phyloP scores from a whole-genome alignment of 495 filamentous ascomycete genomes.

The Penicillium canariense region DNA sequence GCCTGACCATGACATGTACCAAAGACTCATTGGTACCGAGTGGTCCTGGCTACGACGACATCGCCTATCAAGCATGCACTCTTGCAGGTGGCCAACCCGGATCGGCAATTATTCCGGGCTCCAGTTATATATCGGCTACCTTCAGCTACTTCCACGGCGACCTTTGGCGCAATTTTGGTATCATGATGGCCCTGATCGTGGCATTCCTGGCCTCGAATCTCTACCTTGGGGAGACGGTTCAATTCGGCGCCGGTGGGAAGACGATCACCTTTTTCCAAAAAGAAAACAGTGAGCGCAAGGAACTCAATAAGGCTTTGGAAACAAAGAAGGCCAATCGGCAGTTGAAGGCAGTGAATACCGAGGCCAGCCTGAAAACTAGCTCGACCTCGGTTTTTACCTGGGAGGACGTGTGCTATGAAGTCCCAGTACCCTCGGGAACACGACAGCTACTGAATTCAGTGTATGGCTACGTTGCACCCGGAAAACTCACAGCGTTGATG shows the following conservation, averaged over 20 bases:
- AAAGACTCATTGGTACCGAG: slow-evolving; percentile 62
- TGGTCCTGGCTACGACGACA: slow-evolving; percentile 61
- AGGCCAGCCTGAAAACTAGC: slow-evolving; percentile 59
- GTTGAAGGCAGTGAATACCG: slow-evolving; percentile 46
- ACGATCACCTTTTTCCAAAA: slow-evolving; percentile 71
- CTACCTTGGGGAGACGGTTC: slow-evolving; percentile 72
- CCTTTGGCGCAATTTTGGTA: slow-evolving; percentile 76
- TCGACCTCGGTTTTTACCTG: slow-evolving; percentile 56
- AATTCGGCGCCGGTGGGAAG: slow-evolving; percentile 73
- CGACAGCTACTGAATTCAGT: slow-evolving; percentile 67
- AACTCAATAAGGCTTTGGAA: slow-evolving; percentile 62
- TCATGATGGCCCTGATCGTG: slow-evolving; percentile 64
- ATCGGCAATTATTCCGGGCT: slow-evolving; percentile 54
- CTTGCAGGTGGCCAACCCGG: slow-evolving; percentile 66
- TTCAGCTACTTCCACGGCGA: slow-evolving; percentile 61
- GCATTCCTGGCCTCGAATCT: slow-evolving; percentile 68
- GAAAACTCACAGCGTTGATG: slow-evolving; percentile 78
- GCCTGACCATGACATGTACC: slow-evolving; percentile 61
- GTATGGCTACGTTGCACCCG: slow-evolving; percentile 76
- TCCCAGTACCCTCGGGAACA: slow-evolving; percentile 66
- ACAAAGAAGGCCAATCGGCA: slow-evolving; percentile 55
- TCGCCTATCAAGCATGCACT: slow-evolving; percentile 72
- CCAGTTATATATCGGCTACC: slow-evolving; percentile 57
- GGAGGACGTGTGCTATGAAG: slow-evolving; percentile 59
- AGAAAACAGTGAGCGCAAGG: slow-evolving; percentile 66